phyloP scores from a whole-genome alignment of 352 stramenopile genomes.

The Globisporangium acanthophoron region DNA sequence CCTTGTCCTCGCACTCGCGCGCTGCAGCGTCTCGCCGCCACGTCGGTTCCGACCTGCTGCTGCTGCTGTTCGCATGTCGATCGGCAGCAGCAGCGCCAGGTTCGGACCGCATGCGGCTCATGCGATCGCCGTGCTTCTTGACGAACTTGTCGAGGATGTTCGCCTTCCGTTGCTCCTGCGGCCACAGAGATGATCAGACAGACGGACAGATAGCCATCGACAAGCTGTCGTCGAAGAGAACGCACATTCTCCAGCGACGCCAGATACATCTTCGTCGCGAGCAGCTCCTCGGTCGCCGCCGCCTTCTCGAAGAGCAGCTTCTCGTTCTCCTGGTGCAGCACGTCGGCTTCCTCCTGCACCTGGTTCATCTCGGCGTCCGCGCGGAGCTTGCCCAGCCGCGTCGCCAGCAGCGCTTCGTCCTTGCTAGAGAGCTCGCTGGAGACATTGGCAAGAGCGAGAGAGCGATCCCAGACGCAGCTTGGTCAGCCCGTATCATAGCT shows the following conservation, averaged over 20 bases:
- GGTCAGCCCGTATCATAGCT: background rate
- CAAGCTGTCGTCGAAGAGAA: background rate
- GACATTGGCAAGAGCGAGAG: background rate
- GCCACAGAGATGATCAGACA: background rate
- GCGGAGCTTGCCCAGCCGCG: conserved; percentile 42
- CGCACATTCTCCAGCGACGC: conserved; percentile 54
- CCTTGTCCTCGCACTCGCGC: conserved; percentile 48
- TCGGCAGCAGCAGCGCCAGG: conserved; percentile 9
- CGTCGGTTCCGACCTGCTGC: background rate
- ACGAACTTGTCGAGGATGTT: conserved; percentile 76
- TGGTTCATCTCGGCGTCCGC: conserved; percentile 52
- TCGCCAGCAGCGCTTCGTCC: conserved; percentile 44
- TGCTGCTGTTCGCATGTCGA: background rate
- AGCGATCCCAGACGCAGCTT: background rate
- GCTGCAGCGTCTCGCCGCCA: conserved; percentile 40
- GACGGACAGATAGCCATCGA: background rate
- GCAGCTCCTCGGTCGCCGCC: conserved; percentile 49
- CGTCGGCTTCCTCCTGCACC: conserved; percentile 45
- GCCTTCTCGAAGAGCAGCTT: conserved; percentile 61
- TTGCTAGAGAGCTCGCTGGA: conserved; percentile 47
- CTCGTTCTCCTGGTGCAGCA: conserved; percentile 58
- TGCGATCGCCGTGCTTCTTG: conserved; percentile 71
- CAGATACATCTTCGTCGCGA: conserved; percentile 65
- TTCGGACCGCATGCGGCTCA: conserved; percentile 33
- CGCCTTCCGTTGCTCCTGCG: conserved; percentile 62